phyloP scores from a whole-genome alignment of 148 eudicot genomes.

The Rhododendron henanense region DNA sequence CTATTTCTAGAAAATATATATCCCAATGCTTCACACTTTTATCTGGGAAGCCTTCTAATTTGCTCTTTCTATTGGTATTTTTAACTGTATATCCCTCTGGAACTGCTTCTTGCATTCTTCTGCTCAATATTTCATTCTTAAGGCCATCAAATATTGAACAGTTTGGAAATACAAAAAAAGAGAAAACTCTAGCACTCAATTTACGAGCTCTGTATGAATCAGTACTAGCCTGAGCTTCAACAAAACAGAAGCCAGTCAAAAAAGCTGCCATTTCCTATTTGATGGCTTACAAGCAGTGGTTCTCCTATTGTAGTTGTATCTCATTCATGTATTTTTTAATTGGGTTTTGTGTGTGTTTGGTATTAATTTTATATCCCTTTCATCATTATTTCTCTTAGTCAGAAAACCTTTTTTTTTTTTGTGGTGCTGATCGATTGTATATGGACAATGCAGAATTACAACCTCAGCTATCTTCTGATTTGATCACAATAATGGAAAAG shows the following conservation, averaged over 20 bases:
- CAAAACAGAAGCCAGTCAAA: neutral
- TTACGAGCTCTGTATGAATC: neutral
- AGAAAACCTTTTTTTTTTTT: neutral
- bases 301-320: neutral
- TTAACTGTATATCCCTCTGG: neutral
- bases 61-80: neutral
- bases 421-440: neutral
- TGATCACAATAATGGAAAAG: slow-evolving; percentile 79
- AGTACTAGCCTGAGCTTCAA: neutral
- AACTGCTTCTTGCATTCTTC: neutral
- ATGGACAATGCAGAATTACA: slow-evolving; percentile 18
- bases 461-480: slow-evolving; percentile 54
- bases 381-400: neutral
- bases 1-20: neutral
- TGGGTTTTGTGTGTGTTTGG: neutral
- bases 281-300: neutral
- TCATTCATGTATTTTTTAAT: neutral
- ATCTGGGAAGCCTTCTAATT: neutral
- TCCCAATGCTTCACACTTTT: neutral
- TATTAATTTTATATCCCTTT: neutral
- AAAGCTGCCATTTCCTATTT: neutral
- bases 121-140: neutral
- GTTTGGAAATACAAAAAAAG: neutral
- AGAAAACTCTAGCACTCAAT: neutral
- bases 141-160: neutral